phyloP scores from a whole-genome alignment of 768 basidiomycete species.

The Auricularia heimuer region DNA sequence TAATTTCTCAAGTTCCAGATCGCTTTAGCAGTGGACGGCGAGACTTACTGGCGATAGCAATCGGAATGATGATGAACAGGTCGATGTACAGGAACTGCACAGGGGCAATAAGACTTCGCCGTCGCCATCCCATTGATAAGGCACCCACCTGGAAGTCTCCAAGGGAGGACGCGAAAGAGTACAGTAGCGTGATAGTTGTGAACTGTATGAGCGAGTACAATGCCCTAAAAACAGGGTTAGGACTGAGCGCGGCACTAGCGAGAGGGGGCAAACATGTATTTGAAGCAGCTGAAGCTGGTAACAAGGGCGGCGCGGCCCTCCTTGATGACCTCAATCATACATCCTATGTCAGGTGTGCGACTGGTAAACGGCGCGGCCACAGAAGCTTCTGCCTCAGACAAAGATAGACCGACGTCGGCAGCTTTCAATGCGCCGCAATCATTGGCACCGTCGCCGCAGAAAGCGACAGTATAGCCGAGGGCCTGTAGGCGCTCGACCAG shows the following conservation, averaged over 20 bases:
- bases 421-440: conserved; percentile 98
- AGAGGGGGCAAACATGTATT: conserved; percentile 75
- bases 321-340: conserved; percentile 92
- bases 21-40: neutral
- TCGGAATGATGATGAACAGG: conserved; percentile 93
- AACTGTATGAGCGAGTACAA: conserved; percentile 98
- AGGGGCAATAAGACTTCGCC: conserved; percentile 8
- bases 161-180: conserved; percentile 91
- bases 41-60: conserved; percentile 86
- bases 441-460: conserved; percentile 99
- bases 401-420: conserved; percentile 91
- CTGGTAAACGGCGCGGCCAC: conserved; percentile 98
- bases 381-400: conserved; percentile 96
- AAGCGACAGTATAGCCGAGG: conserved; percentile 91
- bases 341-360: conserved; percentile 86
- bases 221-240: conserved; percentile 50
- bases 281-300: conserved; percentile 99
- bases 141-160: conserved; percentile 85
- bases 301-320: conserved; percentile 94
- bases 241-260: conserved; percentile 3
- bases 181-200: conserved; percentile 91
- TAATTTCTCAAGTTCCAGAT: neutral
- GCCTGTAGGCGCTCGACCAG: conserved; percentile 88
- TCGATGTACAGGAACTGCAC: conserved; percentile 91
- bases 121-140: neutral